These are phyloP conservation scores for Dunaliella primolecta DNA, from an alignment of 139 green algal species.

Conservation along the genomic window DNA sequence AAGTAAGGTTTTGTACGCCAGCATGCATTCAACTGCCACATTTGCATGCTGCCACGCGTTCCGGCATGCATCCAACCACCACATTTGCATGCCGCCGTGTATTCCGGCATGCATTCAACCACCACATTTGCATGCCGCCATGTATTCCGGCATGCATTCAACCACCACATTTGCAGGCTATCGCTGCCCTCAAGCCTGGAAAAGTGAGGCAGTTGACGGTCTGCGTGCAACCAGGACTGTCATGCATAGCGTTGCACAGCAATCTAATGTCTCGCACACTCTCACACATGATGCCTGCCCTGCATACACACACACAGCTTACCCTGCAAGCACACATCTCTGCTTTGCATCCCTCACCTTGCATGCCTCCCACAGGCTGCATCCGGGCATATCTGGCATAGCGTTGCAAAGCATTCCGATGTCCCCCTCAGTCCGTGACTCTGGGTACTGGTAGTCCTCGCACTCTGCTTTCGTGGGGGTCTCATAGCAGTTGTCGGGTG, in stretches of 20 bases:
- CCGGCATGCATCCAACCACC: too few relatives aligned
- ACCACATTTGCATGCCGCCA: neutral
- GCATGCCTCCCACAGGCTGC: neutral
- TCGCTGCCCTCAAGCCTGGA: neutral
- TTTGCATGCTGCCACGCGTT: too few relatives aligned
- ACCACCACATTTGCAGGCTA: neutral
- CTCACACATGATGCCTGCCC: too few relatives aligned
- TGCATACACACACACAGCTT: neutral
- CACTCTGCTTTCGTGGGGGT: neutral
- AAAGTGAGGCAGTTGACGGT: neutral
- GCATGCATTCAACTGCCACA: too few relatives aligned
- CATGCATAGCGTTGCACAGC: neutral
- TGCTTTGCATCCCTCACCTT: neutral
- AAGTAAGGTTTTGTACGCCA: too few relatives aligned
- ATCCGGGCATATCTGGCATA: neutral
- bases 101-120: neutral
- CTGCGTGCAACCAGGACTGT: neutral
- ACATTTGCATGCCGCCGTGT: too few relatives aligned
- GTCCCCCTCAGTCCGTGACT: neutral
- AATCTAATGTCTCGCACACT: neutral
- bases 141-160: neutral
- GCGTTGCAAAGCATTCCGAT: neutral
- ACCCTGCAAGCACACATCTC: neutral
- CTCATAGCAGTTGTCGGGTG: neutral
- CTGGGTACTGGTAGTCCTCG: neutral